Percentiles rank a stretch among this genome's conserved stretches.
These are phyloP conservation scores for Adansonia gregorii DNA, from an alignment of 441 rosid species.

Conservation along the genomic window DNA sequence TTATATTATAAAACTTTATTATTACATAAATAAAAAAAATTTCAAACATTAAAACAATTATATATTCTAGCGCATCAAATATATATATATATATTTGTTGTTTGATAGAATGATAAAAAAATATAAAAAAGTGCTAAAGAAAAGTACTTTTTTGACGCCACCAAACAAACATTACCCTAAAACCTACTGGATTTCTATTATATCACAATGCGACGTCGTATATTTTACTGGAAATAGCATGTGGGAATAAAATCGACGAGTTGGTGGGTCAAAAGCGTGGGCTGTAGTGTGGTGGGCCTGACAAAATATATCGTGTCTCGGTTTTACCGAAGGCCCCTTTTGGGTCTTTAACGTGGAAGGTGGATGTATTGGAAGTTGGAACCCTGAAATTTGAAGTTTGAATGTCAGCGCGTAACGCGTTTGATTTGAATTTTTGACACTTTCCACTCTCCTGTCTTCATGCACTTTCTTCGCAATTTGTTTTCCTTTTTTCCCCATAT, in stretches of 20 bases:
- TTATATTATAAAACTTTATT: too few species aligned
- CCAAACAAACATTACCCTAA: not conserved
- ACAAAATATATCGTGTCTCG: not conserved
- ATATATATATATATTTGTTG: too few species aligned
- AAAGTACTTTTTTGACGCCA: not conserved
- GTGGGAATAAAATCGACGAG: not conserved
- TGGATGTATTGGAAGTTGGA: too few species aligned
- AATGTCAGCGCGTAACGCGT: not conserved
- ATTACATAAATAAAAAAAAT: too few species aligned
- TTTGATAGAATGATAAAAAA: too few species aligned
- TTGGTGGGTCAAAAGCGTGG: constrained; percentile 14
- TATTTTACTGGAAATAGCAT: not conserved
- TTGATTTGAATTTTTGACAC: not conserved
- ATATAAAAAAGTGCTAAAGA: too few species aligned
- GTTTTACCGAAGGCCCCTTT: not conserved
- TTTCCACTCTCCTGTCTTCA: not conserved
- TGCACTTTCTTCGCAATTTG: not conserved
- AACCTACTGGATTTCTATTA: not conserved
- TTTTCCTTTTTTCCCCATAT: too few species aligned
- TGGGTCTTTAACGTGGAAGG: too few species aligned
- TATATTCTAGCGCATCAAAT: too few species aligned
- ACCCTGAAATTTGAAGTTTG: not conserved
- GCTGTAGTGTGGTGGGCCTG: not conserved
- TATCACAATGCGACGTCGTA: not conserved
- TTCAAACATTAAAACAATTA: too few species aligned